Evolutionary conservation across 257 asterid genomes (phyloP), one percentile per base, ranked within the genome.

Genomic region (Forsythia viridissima): DNA sequence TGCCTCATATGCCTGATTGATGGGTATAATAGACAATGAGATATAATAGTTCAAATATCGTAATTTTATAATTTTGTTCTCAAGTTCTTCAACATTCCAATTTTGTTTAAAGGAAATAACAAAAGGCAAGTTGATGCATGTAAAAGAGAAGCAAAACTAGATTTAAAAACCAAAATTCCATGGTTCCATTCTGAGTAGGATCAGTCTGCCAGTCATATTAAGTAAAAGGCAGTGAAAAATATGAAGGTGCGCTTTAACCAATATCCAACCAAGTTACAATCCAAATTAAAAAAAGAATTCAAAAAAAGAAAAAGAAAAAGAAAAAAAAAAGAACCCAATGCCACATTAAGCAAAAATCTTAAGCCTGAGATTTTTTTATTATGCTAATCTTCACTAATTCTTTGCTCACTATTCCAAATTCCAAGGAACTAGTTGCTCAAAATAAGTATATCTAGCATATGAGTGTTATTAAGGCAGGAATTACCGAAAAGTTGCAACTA

Each of bases 1-100:
- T 38, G 89, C 97, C 84, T 93, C 99, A 82, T 80, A 93, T 75
- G 94, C 93, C 99, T 96, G 90, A 82, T 80, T 70, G 74, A 85
- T 51, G 46, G 36, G 39, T 65, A 34, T 51, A 59, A 74, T 8
- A 81, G 67, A 34, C 30, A 37, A 52, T 81, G 18, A 75, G 55
- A 43, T 9, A 71, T 59, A 30, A 67, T 42, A 42, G 24, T 37
- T 40, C 67, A n/a, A 65, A 76, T 0, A 67, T 18, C 36, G 48
- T 43, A 72, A 71, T 75, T 30, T 39, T 40, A 44, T 6, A 20
- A 67, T 16, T 48, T 39, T 78, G 39, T 39, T 70, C 70, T 59
- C 24, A 76, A 30, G 43, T 18, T 59, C 66, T 36, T 41, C 10
- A 59, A 70, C 61, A 81, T 44, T 59, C 63, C 36, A 70, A n/a